Evolutionary conservation across 352 stramenopile species (phyloP).

Genomic region (Pythium rhizo-oryzae): DNA sequence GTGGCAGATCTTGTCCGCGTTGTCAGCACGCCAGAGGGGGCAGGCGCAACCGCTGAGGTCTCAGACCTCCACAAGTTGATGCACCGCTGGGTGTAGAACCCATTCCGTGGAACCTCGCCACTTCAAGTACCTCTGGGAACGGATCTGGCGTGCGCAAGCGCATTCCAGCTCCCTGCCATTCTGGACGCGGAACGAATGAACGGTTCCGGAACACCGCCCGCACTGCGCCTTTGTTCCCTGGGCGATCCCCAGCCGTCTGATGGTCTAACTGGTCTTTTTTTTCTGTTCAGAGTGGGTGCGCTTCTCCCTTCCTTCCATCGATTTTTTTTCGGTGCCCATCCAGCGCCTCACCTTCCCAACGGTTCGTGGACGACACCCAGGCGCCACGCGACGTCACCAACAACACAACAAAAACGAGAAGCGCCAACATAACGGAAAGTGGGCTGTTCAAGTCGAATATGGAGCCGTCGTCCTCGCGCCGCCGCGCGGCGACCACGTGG

Average conservation of each 20-base stretch:
- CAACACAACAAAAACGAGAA: too few species aligned
- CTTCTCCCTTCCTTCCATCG: constrained; percentile 1
- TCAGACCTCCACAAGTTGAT: constrained; percentile 14
- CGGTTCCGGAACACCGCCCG: constrained; percentile 4
- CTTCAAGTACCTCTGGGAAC: constrained; percentile 23
- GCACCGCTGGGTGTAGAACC: not conserved
- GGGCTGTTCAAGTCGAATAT: not conserved
- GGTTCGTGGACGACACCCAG: too few species aligned
- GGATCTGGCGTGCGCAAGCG: constrained; percentile 16
- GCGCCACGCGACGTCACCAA: not conserved
- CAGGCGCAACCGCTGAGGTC: not conserved
- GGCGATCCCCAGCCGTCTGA: not conserved
- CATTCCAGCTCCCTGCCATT: not conserved
- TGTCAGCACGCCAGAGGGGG: not conserved
- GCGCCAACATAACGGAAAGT: not conserved
- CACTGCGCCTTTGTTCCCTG: not conserved
- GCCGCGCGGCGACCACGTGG: not conserved
- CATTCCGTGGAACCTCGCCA: not conserved
- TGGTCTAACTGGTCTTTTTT: not conserved
- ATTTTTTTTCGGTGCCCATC: constrained; percentile 4
- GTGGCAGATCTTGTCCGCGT: not conserved
- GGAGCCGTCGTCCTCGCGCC: constrained; percentile 17
- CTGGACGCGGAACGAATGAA: constrained; percentile 6
- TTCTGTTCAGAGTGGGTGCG: not conserved
- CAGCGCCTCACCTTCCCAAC: not conserved